phyloP scores from a whole-genome alignment of 2,329 filamentous ascomycete species.

The Sporothrix schenckii region DNA sequence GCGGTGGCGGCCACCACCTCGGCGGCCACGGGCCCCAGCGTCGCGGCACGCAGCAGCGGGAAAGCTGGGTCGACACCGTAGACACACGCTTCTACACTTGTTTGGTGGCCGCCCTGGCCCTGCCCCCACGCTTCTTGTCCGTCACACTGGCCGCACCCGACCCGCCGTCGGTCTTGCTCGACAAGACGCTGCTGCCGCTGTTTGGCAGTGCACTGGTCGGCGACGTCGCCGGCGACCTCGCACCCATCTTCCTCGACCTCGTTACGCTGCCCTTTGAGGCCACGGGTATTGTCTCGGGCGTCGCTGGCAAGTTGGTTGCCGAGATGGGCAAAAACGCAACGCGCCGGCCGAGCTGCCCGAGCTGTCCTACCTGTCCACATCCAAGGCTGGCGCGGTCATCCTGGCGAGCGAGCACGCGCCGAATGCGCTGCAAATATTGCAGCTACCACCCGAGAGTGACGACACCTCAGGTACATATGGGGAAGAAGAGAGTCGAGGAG shows the following conservation, averaged over 20 bases:
- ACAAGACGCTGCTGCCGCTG: conserved; percentile 65
- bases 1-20: conserved; percentile 26
- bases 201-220: conserved; percentile 77
- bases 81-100: conserved; percentile 66
- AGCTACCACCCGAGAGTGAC: conserved; percentile 48
- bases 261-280: conserved; percentile 79
- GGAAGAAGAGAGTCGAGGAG: not conserved
- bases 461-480: not conserved
- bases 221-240: conserved; percentile 68
- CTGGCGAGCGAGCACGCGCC: conserved; percentile 73
- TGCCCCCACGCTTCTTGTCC: conserved; percentile 70
- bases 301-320: conserved; percentile 79
- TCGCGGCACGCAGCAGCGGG: conserved; percentile 31
- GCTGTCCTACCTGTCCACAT: conserved; percentile 88
- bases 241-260: conserved; percentile 88
- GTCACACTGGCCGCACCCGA: conserved; percentile 74
- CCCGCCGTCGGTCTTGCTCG: conserved; percentile 71
- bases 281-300: conserved; percentile 92
- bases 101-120: conserved; percentile 61
- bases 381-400: conserved; percentile 85
- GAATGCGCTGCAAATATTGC: conserved; percentile 73
- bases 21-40: conserved; percentile 29
- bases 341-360: conserved; percentile 61
- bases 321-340: conserved; percentile 57
- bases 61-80: conserved; percentile 59